Evolutionary conservation across 305 asterid genomes (phyloP).

Genomic region (Caryopteris hybrid): DNA sequence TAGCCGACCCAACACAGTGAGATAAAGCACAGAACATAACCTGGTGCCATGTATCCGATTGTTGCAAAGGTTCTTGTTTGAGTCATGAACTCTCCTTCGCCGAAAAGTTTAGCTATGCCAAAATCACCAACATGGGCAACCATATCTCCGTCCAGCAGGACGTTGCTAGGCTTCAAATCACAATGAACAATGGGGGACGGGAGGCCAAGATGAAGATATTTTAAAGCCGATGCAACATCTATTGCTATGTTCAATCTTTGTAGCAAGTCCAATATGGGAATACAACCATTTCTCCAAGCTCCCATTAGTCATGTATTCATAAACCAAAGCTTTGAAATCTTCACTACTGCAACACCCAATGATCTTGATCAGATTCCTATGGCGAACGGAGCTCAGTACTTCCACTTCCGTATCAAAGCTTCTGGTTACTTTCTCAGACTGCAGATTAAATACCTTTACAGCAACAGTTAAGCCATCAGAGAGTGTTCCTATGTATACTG

Average conservation of each 20-base stretch:
- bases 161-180: conserved; percentile 33
- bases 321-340: conserved; percentile 37
- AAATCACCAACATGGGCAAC: conserved; percentile 28
- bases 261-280: neutral
- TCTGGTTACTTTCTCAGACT: conserved; percentile 21
- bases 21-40: conserved; percentile 14
- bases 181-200: conserved; percentile 18
- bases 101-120: conserved; percentile 30
- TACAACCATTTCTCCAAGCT: conserved; percentile 30
- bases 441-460: conserved; percentile 35
- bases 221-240: conserved; percentile 22
- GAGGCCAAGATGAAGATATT: conserved; percentile 28
- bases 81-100: conserved; percentile 5
- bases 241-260: conserved; percentile 25
- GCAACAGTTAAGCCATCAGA: conserved; percentile 32
- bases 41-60: conserved; percentile 34
- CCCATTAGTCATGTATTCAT: conserved; percentile 45
- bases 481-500: conserved; percentile 33
- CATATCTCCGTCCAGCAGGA: conserved; percentile 26
- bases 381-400: conserved; percentile 31
- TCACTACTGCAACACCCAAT: conserved; percentile 22
- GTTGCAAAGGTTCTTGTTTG: conserved; percentile 29
- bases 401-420: conserved; percentile 31
- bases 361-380: conserved; percentile 31
- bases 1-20: too few species aligned